phyloP scores from a whole-genome alignment of 768 basidiomycete genomes.

The Tulasnella sp. region DNA sequence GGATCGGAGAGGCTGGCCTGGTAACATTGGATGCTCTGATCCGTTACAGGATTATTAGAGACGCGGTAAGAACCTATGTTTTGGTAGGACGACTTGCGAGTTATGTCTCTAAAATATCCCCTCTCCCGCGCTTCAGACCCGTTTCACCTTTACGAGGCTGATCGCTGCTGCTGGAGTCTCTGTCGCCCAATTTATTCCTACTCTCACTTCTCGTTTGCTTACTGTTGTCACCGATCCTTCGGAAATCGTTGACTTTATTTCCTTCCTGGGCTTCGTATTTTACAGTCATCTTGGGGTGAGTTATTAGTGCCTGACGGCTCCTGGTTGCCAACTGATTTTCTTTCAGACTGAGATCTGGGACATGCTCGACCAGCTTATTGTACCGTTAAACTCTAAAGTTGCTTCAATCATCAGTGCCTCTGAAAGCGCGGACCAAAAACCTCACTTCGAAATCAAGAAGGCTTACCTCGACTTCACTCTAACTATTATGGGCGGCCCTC shows the following conservation, averaged over 20 bases:
- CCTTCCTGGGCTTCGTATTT: conserved; percentile 82
- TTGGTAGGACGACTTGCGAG: neutral
- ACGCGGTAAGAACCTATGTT: conserved; percentile 57
- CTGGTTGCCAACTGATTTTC: neutral
- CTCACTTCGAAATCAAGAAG: conserved; percentile 72
- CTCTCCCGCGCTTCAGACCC: conserved; percentile 50
- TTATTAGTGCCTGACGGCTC: neutral
- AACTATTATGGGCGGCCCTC: conserved; percentile 65
- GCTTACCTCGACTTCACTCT: conserved; percentile 79
- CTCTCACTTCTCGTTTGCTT: conserved; percentile 82
- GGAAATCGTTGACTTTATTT: conserved; percentile 91
- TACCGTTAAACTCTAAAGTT: conserved; percentile 77
- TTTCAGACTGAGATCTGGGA: conserved; percentile 68
- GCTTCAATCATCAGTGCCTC: conserved; percentile 69
- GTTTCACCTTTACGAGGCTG: conserved; percentile 88
- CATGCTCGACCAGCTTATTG: conserved; percentile 82
- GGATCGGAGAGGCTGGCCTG: conserved; percentile 77
- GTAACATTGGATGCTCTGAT: conserved; percentile 85
- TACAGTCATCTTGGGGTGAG: conserved; percentile 40
- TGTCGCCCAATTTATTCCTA: conserved; percentile 77
- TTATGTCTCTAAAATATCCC: neutral
- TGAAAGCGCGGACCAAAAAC: conserved; percentile 74
- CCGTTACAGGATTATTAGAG: conserved; percentile 71
- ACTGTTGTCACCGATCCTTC: conserved; percentile 74
- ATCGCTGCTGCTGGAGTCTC: conserved; percentile 79